A percentile compares a stretch with the other conserved stretches of the same genome.
phyloP scores from a whole-genome alignment of 768 basidiomycete genomes.

The Lyophyllum decastes region DNA sequence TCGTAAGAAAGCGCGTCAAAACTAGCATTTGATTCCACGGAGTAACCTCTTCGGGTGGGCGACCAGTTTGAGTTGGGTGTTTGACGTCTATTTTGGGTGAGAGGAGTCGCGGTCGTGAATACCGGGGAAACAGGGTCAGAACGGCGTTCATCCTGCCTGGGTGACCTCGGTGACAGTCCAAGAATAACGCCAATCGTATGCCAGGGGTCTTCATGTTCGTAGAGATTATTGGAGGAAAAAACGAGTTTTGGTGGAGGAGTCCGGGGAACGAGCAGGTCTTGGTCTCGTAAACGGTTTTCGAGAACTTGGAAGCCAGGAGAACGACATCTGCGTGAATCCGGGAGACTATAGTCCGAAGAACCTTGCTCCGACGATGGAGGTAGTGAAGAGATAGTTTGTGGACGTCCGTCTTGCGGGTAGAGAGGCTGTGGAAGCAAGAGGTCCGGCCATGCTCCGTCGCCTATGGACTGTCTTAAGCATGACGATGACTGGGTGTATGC shows the following conservation, averaged over 20 bases:
- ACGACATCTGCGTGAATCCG: neutral
- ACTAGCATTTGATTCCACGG: neutral
- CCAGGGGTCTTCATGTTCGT: slow-evolving; percentile 47
- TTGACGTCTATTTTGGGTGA: neutral
- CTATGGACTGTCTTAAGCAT: neutral
- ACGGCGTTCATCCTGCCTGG: neutral
- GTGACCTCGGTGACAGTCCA: slow-evolving; percentile 24
- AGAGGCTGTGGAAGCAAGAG: neutral
- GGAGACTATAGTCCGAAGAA: neutral
- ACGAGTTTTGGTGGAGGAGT: slow-evolving; percentile 1
- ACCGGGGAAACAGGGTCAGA: neutral
- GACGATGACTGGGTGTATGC: neutral
- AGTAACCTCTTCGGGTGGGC: neutral
- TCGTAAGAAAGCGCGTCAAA: neutral
- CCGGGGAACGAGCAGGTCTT: neutral
- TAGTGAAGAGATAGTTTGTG: slow-evolving; percentile 3
- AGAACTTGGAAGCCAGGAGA: neutral
- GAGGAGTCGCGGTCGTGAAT: neutral
- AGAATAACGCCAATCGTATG: slow-evolving; percentile 42
- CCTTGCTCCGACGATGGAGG: slow-evolving; percentile 15
- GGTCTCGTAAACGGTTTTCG: neutral
- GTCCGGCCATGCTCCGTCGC: neutral
- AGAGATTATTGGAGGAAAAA: slow-evolving; percentile 26
- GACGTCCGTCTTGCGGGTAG: neutral
- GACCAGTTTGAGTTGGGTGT: neutral